A percentile compares a stretch with the other conserved stretches of the same genome.
Evolutionary conservation across 2,329 filamentous ascomycete species (phyloP).

Genomic region (Claviceps sp.): DNA sequence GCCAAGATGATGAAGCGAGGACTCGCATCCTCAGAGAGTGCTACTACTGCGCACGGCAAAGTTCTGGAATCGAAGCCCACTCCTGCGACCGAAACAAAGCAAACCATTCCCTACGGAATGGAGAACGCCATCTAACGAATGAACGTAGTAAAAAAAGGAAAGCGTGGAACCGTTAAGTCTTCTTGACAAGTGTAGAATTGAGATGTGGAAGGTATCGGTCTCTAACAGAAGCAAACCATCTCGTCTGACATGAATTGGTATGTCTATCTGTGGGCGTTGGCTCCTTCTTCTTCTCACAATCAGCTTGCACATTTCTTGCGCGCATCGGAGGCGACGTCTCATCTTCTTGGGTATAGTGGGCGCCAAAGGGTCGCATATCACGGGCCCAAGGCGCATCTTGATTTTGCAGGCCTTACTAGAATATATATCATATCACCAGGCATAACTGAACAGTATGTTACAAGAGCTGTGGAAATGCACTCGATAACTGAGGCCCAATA

Average conservation of each 20-base stretch:
- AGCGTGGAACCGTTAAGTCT: neutral
- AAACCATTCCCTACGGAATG: conserved; percentile 24
- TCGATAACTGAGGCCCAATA: too few relatives aligned
- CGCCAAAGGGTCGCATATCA: too few relatives aligned
- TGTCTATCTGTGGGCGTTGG: neutral
- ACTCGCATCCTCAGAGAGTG: conserved; percentile 27
- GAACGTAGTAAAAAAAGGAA: neutral
- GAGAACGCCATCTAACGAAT: conserved; percentile 27
- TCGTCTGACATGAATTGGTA: neutral
- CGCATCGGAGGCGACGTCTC: too few relatives aligned
- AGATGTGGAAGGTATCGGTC: neutral
- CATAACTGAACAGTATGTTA: too few relatives aligned
- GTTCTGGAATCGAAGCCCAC: conserved; percentile 18
- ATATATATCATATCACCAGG: too few relatives aligned
- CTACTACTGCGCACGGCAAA: conserved; percentile 18
- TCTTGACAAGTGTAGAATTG: neutral
- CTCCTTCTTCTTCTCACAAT: neutral
- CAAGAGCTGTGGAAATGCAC: too few relatives aligned
- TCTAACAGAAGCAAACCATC: neutral
- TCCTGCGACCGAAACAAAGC: conserved; percentile 10
- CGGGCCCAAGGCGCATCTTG: too few relatives aligned
- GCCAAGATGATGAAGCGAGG: conserved; percentile 82
- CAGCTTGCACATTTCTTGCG: neutral
- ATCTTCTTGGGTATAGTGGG: too few relatives aligned
- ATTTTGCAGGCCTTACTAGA: too few relatives aligned